These are phyloP conservation scores for Verticillium tricorpus DNA, from an alignment of 2,329 filamentous ascomycete genomes.

Conservation along the genomic window DNA sequence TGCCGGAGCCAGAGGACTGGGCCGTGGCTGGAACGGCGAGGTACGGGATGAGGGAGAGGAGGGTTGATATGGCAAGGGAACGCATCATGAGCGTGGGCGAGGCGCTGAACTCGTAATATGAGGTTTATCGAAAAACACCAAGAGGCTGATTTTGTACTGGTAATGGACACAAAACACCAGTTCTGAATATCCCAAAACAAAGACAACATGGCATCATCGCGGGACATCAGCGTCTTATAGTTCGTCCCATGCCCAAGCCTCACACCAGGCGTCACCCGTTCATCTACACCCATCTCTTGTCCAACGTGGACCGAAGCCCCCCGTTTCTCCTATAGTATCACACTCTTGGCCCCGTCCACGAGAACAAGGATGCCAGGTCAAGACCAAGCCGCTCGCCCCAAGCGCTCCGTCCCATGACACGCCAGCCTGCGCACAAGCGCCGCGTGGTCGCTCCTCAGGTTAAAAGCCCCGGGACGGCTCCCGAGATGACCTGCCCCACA, in stretches of 20 bases:
- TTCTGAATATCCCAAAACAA: too few species aligned
- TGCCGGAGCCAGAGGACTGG: constrained; percentile 20
- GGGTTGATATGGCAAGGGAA: constrained; percentile 13
- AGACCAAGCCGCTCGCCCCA: not conserved
- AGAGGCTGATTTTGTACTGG: too few species aligned
- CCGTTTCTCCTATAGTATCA: not conserved
- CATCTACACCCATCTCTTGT: not conserved
- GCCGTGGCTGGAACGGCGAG: constrained; percentile 12
- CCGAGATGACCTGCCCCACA: not conserved
- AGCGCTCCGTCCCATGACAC: not conserved
- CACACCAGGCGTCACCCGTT: too few species aligned
- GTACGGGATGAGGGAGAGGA: constrained; percentile 15
- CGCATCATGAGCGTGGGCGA: not conserved
- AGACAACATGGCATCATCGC: too few species aligned
- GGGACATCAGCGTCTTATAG: too few species aligned
- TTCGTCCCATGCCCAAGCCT: too few species aligned
- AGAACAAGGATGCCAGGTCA: not conserved
- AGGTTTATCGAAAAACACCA: not conserved
- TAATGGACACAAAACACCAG: too few species aligned
- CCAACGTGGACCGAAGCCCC: not conserved
- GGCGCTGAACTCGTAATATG: not conserved
- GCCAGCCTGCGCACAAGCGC: not conserved
- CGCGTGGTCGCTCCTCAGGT: not conserved
- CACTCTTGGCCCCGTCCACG: not conserved
- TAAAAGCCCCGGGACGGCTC: not conserved